These are phyloP conservation scores for Gossypium bickii DNA, from an alignment of 345 rosid genomes.

Conservation along the genomic window DNA sequence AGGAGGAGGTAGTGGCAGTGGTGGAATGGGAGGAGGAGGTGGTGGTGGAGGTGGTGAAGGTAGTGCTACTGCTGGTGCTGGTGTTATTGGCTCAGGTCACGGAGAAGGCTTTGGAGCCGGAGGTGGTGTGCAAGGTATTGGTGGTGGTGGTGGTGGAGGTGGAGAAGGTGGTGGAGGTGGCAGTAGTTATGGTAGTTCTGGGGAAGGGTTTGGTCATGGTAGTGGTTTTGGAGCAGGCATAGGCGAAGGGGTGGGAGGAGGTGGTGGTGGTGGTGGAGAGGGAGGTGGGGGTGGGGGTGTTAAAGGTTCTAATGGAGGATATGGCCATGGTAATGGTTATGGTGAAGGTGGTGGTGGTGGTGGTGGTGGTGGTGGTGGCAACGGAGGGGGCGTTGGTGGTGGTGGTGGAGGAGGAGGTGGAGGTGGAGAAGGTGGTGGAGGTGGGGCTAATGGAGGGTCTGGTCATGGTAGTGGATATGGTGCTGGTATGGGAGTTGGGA, in stretches of 20 bases:
- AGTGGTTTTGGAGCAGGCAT: slow-evolving; percentile 27
- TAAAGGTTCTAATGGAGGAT: slow-evolving; percentile 23
- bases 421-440: slow-evolving; percentile 17
- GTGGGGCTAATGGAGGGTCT: slow-evolving; percentile 22
- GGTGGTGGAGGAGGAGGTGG: slow-evolving; percentile 22
- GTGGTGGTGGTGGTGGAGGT: slow-evolving; percentile 14
- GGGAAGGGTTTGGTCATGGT: slow-evolving; percentile 33
- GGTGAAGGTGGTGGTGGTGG: slow-evolving; percentile 25
- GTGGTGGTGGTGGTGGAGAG: slow-evolving; percentile 13
- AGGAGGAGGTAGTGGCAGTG: slow-evolving; percentile 14
- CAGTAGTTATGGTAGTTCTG: slow-evolving; percentile 23
- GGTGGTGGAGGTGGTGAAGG: slow-evolving; percentile 11
- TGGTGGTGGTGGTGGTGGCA: slow-evolving; percentile 22
- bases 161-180: slow-evolving; percentile 35
- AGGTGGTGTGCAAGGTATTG: neutral
- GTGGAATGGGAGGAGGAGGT: slow-evolving; percentile 11
- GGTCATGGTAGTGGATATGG: slow-evolving; percentile 28
- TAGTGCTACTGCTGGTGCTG: neutral
- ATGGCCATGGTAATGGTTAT: slow-evolving; percentile 21
- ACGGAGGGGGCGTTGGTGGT: neutral
- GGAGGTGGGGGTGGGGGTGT: slow-evolving; percentile 17
- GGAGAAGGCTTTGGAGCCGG: slow-evolving; percentile 27
- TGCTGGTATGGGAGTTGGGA: slow-evolving; percentile 24
- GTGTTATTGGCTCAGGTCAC: slow-evolving; percentile 7
- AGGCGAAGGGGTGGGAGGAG: slow-evolving; percentile 30